Evolutionary conservation across 148 eudicot species (phyloP), one percentile per base, ranked within the genome.

Genomic region (Polygonum aviculare): DNA sequence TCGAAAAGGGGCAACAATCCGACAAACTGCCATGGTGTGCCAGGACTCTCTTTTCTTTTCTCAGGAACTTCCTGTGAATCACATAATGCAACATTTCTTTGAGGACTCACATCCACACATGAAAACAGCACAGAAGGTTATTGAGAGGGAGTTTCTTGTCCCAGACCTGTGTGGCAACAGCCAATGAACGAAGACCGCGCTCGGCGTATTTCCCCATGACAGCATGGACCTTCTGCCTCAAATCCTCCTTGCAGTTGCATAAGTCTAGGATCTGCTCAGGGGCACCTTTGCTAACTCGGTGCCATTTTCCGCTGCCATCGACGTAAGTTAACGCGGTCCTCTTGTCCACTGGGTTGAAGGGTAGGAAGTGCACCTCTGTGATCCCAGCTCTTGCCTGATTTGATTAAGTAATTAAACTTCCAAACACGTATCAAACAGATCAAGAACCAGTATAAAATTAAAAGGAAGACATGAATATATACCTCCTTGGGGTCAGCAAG

Each of bases 131-230:
- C 12, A 31, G 35, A 60, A 57, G 16, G 11, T 31, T 22, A 38
- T 36, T 70, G 7, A 36, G 21, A 5, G 5, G 5, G 21, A 70
- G 49, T 38, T 38, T 15, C 18, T 4, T 45, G 35, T 72, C 10
- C 12, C 75, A 72, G 15, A 72, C 75, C 75, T 72, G 75, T 19
- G 4, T 83, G 51, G 92, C 91, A 76, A 92, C 90, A 73, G 80
- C 97, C 71, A 92, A 93, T 31, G 97, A 86, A 57, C 97, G 91
- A 77, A 92, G 91, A 45, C 97, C 97, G 57, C 97, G 97, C 54
- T 90, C 88, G 60, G 97, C 97, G 78, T 82, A 92, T 31, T 80
- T 88, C 35, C 90, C 94, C 49, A 92, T 92, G 0, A 87, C 48
- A 9, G 82, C 7, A 59, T 92, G 97, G 14, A 86, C 97, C 77